Conservation (phyloP, 2,329 filamentous ascomycete genomes). For the Chrysosporium queenslandicum region DNA sequence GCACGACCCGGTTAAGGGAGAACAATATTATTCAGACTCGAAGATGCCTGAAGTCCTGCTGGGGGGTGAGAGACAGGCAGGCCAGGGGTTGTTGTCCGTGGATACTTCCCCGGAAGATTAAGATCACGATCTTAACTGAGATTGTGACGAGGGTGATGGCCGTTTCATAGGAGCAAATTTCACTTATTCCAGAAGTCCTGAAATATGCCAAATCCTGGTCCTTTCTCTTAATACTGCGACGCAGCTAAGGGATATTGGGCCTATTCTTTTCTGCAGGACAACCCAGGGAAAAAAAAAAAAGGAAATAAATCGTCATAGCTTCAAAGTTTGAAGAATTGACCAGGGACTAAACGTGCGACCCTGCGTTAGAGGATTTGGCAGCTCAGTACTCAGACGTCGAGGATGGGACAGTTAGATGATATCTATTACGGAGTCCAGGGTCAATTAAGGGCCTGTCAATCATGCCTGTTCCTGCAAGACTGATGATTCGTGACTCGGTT, state of each 20-base stretch:
- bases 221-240: not conserved
- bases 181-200: not conserved
- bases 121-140: not conserved
- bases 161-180: not conserved
- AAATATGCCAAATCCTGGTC: not conserved
- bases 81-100: not conserved
- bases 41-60: not conserved
- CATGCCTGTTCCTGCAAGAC: not conserved
- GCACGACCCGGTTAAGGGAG: not conserved
- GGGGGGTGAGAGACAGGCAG: not conserved
- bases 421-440: not conserved
- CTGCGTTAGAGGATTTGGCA: not conserved
- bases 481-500: not conserved
- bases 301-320: slow-evolving; percentile 1
- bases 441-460: not conserved
- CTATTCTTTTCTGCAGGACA: not conserved
- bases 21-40: not conserved
- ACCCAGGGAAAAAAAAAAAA: too few species aligned
- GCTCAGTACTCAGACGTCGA: not conserved
- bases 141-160: not conserved
- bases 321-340: not conserved
- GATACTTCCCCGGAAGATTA: not conserved
- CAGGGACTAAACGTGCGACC: not conserved
- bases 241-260: not conserved
- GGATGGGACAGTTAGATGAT: not conserved